These are phyloP conservation scores for Tolypocladium nubicola DNA, from an alignment of 2,329 filamentous ascomycete genomes.

Conservation along the genomic window DNA sequence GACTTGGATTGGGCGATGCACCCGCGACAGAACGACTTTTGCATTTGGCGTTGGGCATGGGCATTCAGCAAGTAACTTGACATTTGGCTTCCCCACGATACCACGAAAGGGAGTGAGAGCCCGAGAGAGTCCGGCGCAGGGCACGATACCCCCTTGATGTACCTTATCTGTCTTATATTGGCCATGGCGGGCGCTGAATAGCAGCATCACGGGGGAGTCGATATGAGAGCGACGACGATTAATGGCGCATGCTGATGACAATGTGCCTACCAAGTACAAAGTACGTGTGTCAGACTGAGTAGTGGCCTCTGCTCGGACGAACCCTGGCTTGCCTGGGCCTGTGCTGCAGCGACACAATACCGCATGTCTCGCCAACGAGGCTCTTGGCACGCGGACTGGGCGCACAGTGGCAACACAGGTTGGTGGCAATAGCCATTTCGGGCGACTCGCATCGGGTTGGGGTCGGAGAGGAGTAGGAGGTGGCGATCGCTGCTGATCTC, in stretches of 20 bases:
- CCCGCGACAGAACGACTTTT: background rate
- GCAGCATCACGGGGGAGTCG: background rate
- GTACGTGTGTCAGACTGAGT: background rate
- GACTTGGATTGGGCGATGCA: background rate
- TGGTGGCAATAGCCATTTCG: background rate
- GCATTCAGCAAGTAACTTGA: constrained; percentile 3
- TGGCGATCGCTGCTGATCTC: background rate
- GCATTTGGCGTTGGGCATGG: constrained; percentile 2
- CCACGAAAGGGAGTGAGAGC: constrained; percentile 1
- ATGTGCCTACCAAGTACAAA: background rate
- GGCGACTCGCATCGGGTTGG: background rate
- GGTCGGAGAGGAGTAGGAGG: background rate
- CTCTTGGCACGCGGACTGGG: background rate
- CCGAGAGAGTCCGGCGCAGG: constrained; percentile 5
- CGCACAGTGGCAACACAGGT: background rate
- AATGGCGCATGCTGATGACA: background rate
- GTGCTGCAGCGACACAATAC: background rate
- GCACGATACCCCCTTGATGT: constrained; percentile 8
- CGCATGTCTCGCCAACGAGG: background rate
- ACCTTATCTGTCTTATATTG: background rate
- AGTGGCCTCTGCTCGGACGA: background rate
- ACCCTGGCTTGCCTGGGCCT: background rate
- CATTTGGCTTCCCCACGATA: constrained; percentile 7
- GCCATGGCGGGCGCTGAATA: background rate
- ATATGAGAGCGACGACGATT: background rate